Evolutionary conservation across 2,329 filamentous ascomycete genomes (phyloP), one percentile per base, ranked within the genome.

Genomic region (Xylaria sp.): DNA sequence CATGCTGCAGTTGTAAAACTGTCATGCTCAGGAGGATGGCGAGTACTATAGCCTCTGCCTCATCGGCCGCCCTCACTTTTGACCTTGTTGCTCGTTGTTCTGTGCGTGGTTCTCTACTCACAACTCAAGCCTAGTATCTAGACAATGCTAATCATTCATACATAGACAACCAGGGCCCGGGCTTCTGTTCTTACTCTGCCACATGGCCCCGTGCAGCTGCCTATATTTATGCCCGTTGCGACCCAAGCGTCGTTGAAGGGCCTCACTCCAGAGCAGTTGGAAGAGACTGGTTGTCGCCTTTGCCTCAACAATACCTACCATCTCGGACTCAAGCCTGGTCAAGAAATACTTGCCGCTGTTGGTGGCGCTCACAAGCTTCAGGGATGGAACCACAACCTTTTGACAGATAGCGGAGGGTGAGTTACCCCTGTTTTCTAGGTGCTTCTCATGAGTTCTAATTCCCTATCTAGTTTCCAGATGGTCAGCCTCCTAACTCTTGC

Each of bases 271-370:
- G 91, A 95, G 72, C 96, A 99, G 78, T 85, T 99, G 2, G 94
- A 96, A 75, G 90, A 93, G 62, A 97, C 94, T 0, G 90, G 93
- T 51, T 99, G 97, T 77, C 89, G 92, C 67, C 83, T 99, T 50
- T 99, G 96, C 79, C 84, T 99, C 72, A 99, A 99, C 83, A 99
- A 99, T 81, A 99, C 96, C 12, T 99, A 99, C 78, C 96, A 99
- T 79, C 84, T 99, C 69, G 96, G 96, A 9, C 84, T 99, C 64
- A 98, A 97, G 81, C 96, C 96, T 0, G 97, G 96, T 0, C 94
- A 98, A 79, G 91, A 93, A 45, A 92, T 94, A 5, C 85, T 99
- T 21, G 93, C 97, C 75, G 87, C 90, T 1, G 86, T 98, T 61
- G 96, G 96, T 51, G 96, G 97, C 64, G 96, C 96, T 32, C 97